Conservation (phyloP, 192 early-diverging fungal genomes). For the Chytriomyces sp. region DNA sequence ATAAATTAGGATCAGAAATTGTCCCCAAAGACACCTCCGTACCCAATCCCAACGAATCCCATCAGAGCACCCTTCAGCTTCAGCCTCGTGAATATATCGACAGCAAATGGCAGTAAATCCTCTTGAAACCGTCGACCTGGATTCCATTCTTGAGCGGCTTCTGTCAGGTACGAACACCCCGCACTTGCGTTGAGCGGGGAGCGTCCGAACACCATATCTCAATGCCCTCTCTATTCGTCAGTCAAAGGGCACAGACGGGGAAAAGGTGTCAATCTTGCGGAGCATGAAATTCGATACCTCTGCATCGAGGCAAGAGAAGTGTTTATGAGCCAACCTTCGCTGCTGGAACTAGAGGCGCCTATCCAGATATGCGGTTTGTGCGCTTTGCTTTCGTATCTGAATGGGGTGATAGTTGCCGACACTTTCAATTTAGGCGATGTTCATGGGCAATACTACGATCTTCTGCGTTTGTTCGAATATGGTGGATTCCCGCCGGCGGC, state of each 20-base stretch:
- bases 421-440: constrained; percentile 64
- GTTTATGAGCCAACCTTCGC: constrained; percentile 89
- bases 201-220: not conserved
- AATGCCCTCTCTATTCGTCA: constrained; percentile 35
- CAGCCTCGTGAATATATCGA: too few relatives aligned
- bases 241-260: constrained; percentile 93
- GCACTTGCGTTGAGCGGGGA: constrained; percentile 31
- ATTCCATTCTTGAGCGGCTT: constrained; percentile 85
- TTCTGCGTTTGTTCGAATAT: constrained; percentile 93
- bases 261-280: constrained; percentile 91
- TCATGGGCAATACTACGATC: constrained; percentile 97
- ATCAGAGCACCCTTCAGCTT: too few relatives aligned
- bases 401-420: not conserved
- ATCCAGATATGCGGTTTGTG: constrained; percentile 90
- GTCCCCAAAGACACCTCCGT: too few relatives aligned
- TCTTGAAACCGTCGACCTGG: constrained; percentile 69
- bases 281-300: constrained; percentile 92
- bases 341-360: constrained; percentile 90
- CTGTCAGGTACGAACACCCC: constrained; percentile 75
- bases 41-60: too few relatives aligned
- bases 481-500: constrained; percentile 94
- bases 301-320: constrained; percentile 92
- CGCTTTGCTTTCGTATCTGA: not conserved
- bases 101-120: too few relatives aligned
- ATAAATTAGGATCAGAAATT: too few relatives aligned